Evolutionary conservation across 805 yeast species (phyloP), one percentile per base, ranked within the genome.

Genomic region (Brettanomyces bruxellensis): DNA sequence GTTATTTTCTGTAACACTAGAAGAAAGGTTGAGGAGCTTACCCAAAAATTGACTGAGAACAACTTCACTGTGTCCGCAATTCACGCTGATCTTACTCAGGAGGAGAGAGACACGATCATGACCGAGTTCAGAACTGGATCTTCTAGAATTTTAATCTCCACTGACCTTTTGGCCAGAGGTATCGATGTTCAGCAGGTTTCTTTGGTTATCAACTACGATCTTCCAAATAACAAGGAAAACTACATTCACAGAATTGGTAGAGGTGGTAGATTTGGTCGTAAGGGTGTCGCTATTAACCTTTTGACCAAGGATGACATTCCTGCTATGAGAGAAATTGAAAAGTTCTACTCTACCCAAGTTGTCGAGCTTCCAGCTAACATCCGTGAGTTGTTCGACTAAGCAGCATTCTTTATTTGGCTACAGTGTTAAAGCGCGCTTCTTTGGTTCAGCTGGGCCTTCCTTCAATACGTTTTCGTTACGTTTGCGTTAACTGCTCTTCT

Each of bases 181-280:
- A 93, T 91, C 55, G 99, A 91, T 69, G 98, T 91, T 50, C 99
- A 91, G 73, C 98, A 91, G 65, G 96, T 91, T 43, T 90, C 97
- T 11, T 71, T 91, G 55, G 99, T 91, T 50, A 87, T 91, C 61
- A 91, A 91, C 76, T 91, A 86, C 71, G 99, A 91, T 68, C 72
- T 91, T 66, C 98, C 99, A 47, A 67, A 78, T 53, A 89, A 93
- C 76, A 81, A 83, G 64, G 98, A 91, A 69, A 91, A 91, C 76
- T 91, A 91, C 68, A 83, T 91, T 62, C 99, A 91, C 74, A 80
- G 99, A 70, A 91, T 91, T 56, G 99, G 99, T 67, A 83, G 99
- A 69, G 89, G 95, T 56, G 99, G 98, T 54, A 82, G 99, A 66
- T 91, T 91, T 73, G 99, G 99, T 58, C 82, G 99, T 70, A 91